A percentile compares a stretch with the other conserved stretches of the same genome.
phyloP scores from a whole-genome alignment of 2,329 filamentous ascomycete genomes.

The Coniella vitis region DNA sequence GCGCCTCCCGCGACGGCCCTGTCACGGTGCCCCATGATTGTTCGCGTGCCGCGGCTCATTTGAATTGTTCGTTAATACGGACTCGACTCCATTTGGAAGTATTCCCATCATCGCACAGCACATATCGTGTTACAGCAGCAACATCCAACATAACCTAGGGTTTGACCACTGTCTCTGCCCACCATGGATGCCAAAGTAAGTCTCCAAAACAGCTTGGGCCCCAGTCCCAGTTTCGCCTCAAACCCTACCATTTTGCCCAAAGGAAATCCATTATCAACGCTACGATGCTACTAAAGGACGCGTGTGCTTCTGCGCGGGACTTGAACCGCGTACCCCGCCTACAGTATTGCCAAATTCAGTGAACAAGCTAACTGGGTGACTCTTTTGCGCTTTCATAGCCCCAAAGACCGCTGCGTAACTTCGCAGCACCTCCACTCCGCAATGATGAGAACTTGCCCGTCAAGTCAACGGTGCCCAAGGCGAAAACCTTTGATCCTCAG shows the following conservation, averaged over 20 bases:
- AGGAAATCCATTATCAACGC: no score
- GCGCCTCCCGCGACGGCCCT: not conserved
- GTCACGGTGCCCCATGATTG: conserved; percentile 4
- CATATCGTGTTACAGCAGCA: conserved; percentile 15
- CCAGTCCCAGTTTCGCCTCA: no score
- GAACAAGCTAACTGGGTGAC: not conserved
- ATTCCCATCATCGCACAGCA: conserved; percentile 7
- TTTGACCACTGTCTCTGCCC: not conserved
- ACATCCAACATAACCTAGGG: conserved; percentile 14
- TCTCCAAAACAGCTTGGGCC: not conserved
- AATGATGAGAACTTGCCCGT: conserved; percentile 66
- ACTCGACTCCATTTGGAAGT: not conserved
- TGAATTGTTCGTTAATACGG: not conserved
- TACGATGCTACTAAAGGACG: no score
- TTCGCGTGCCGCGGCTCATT: not conserved
- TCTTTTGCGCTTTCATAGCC: conserved; percentile 46
- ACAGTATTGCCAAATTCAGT: no score
- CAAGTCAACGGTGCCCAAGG: conserved; percentile 1
- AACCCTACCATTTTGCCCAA: no score
- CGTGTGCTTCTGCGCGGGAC: no score
- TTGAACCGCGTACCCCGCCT: no score
- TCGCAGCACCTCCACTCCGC: conserved; percentile 28
- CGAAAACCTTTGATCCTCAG: conserved; percentile 8
- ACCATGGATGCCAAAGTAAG: conserved; percentile 37
- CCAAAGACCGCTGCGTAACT: conserved; percentile 54